These are phyloP conservation scores for Blumeria hordei DNA, from an alignment of 2,329 filamentous ascomycete genomes.

Conservation along the genomic window DNA sequence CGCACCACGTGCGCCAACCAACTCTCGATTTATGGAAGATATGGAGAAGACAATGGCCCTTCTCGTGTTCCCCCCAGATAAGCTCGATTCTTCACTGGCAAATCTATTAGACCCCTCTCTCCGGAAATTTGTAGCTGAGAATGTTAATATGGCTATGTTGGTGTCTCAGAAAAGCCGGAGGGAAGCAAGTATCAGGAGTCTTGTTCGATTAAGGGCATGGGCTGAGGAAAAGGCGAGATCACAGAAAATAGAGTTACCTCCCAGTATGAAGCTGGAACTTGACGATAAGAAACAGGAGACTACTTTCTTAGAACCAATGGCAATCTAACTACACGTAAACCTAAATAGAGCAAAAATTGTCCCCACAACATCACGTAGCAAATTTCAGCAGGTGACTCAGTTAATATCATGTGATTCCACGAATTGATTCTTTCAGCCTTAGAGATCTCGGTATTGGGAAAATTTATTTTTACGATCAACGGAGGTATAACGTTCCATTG, in stretches of 20 bases:
- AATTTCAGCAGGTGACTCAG: too few species aligned
- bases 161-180: slow-evolving; percentile 44
- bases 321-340: too few species aligned
- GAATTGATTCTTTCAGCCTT: too few species aligned
- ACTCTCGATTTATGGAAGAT: slow-evolving; percentile 59
- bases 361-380: too few species aligned
- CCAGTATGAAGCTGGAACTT: slow-evolving; percentile 9
- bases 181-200: slow-evolving; percentile 58
- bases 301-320: too few species aligned
- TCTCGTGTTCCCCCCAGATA: slow-evolving; percentile 66
- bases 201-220: slow-evolving; percentile 69
- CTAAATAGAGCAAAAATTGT: too few species aligned
- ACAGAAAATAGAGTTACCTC: slow-evolving; percentile 14
- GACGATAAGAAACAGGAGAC: background rate
- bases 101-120: slow-evolving; percentile 57
- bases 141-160: slow-evolving; percentile 76
- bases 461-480: too few species aligned
- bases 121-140: slow-evolving; percentile 59
- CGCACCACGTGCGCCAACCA: slow-evolving; percentile 63
- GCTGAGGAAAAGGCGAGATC: slow-evolving; percentile 29
- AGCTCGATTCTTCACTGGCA: slow-evolving; percentile 49
- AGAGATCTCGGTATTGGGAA: too few species aligned
- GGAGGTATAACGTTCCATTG: too few species aligned
- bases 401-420: too few species aligned
- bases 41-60: slow-evolving; percentile 85